These are phyloP conservation scores for Cydonia oblonga DNA, from an alignment of 331 rosid species.

Conservation along the genomic window DNA sequence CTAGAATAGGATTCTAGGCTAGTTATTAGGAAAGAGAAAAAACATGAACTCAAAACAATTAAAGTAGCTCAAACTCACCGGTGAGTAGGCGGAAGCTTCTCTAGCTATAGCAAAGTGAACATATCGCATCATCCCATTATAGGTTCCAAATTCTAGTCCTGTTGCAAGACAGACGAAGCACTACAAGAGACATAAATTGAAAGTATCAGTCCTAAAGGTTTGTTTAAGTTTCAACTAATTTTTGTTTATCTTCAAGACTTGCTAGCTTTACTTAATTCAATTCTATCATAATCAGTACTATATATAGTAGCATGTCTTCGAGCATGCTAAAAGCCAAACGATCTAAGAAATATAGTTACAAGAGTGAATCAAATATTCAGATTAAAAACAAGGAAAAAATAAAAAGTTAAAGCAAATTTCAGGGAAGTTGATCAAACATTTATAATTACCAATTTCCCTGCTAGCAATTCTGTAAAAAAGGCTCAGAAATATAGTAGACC, in stretches of 20 bases:
- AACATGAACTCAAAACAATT: too few species aligned
- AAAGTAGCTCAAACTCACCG: neutral
- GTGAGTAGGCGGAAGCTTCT: neutral
- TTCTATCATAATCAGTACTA: neutral
- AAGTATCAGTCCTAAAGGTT: neutral
- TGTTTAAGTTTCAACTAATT: neutral
- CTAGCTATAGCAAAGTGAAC: neutral
- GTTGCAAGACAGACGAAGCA: neutral
- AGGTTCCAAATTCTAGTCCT: neutral
- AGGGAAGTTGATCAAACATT: neutral
- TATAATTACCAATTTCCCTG: too few species aligned
- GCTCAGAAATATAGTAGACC: neutral
- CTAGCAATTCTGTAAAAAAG: too few species aligned
- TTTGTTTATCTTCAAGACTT: neutral
- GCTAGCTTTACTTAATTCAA: neutral
- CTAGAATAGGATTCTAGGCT: neutral
- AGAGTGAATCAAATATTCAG: neutral
- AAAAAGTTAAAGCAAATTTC: neutral
- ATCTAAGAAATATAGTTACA: neutral
- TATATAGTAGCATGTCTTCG: neutral
- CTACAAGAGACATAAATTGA: neutral
- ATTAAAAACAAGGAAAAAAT: neutral
- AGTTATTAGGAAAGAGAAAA: too few species aligned
- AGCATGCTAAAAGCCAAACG: neutral
- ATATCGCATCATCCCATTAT: neutral